phyloP scores from a whole-genome alignment of 2,329 filamentous ascomycete species.

The Colletotrichum higginsianum region DNA sequence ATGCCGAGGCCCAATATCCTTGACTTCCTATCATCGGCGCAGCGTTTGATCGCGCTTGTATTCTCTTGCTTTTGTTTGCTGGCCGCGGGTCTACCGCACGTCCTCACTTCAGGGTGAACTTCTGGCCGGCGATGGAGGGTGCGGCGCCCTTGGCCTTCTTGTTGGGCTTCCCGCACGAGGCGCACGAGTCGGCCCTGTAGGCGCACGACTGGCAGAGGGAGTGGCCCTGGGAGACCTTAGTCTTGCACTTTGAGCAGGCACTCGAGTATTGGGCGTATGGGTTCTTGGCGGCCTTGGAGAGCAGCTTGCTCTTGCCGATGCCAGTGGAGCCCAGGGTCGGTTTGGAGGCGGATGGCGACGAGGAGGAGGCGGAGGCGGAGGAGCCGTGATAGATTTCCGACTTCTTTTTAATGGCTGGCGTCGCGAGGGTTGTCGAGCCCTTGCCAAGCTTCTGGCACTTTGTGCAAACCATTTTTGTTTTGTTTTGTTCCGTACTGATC shows the following conservation, averaged over 20 bases:
- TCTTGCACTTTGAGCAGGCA: conserved; percentile 73
- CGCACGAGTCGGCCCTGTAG: conserved; percentile 73
- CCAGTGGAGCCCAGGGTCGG: conserved; percentile 71
- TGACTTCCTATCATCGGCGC: neutral
- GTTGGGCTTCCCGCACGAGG: conserved; percentile 75
- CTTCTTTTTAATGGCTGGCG: conserved; percentile 77
- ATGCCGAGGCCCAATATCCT: neutral
- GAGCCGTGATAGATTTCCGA: conserved; percentile 77
- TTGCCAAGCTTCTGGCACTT: conserved; percentile 75
- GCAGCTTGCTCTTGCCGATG: conserved; percentile 75
- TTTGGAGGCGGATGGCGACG: conserved; percentile 56
- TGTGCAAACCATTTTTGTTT: conserved; percentile 72
- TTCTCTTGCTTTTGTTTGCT: neutral
- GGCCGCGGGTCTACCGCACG: neutral
- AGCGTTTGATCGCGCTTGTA: neutral
- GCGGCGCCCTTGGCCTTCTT: conserved; percentile 64
- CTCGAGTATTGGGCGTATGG: conserved; percentile 76
- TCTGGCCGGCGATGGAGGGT: conserved; percentile 71
- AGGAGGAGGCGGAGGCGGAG: conserved; percentile 61
- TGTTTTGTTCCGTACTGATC: conserved; percentile 33
- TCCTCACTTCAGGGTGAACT: conserved; percentile 72
- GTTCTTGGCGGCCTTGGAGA: conserved; percentile 76
- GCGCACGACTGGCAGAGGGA: conserved; percentile 75
- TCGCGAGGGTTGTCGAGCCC: conserved; percentile 70
- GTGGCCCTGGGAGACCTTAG: conserved; percentile 73